Percentiles rank a stretch among this genome's conserved stretches.
phyloP scores from a whole-genome alignment of 768 basidiomycete species.

The Collybiopsis confluens region DNA sequence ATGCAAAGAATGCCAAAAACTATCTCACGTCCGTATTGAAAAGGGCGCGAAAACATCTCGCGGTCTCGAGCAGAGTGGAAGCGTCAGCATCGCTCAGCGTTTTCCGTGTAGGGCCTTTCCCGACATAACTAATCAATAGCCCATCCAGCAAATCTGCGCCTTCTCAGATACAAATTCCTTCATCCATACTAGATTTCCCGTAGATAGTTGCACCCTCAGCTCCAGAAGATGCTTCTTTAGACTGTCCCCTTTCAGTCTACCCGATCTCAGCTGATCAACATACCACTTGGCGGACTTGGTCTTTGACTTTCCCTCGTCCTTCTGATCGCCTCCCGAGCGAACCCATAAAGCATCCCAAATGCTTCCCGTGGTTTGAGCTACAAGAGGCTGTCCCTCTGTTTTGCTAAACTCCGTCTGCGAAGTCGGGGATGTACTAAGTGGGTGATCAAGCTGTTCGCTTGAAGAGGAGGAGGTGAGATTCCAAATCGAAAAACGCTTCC shows the following conservation, averaged over 20 bases:
- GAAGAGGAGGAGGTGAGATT: slow-evolving; percentile 34
- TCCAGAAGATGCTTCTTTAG: slow-evolving; percentile 77
- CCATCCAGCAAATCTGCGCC: slow-evolving; percentile 57
- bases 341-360: slow-evolving; percentile 77
- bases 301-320: slow-evolving; percentile 5
- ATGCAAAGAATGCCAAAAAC: slow-evolving; percentile 1
- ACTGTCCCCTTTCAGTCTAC: slow-evolving; percentile 51
- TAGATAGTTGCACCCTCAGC: slow-evolving; percentile 81
- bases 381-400: slow-evolving; percentile 38
- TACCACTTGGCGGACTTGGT: slow-evolving; percentile 55
- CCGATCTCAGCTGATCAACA: slow-evolving; percentile 53
- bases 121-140: slow-evolving; percentile 57
- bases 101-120: slow-evolving; percentile 62
- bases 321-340: slow-evolving; percentile 55
- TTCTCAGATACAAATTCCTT: slow-evolving; percentile 68
- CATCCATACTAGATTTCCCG: slow-evolving; percentile 75
- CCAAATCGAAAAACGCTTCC: slow-evolving; percentile 65
- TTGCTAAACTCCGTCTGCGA: slow-evolving; percentile 25
- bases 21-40: slow-evolving; percentile 77
- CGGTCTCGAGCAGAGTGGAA: slow-evolving; percentile 63
- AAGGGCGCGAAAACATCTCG: slow-evolving; percentile 78
- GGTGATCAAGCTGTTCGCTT: slow-evolving; percentile 23
- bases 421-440: slow-evolving; percentile 20
- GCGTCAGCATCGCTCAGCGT: slow-evolving; percentile 61
- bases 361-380: slow-evolving; percentile 70